Evolutionary conservation across 2,329 filamentous ascomycete species (phyloP), one percentile per base, ranked within the genome.

Genomic region (Claviceps africana): DNA sequence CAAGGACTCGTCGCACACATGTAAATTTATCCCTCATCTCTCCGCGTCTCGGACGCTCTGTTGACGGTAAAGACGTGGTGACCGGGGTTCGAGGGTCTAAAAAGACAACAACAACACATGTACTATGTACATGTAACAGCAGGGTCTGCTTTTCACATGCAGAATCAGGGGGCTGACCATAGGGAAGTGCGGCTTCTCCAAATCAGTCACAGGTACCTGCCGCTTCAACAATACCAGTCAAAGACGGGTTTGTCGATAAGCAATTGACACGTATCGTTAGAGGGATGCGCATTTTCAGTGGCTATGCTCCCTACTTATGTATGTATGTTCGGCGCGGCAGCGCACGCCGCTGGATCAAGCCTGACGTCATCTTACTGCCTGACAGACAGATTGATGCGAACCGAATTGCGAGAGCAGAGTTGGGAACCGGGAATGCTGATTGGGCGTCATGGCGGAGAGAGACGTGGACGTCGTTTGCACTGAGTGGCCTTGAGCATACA

Each of bases 301-400:
- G 44, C 28, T 17, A 51, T 44, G 37, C 9, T 13, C 8, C 31
- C 35, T 50, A 48, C 47, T 48, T 50, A 53, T 51, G 43, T 50
- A 53, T 51, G 43, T 53, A 50, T n/a, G 22, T 25, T 43, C 42
- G 19, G 22, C 42, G 47, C 51, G 46, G 46, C 46, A 39, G 21
- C 33, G 40, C 25, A 21, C 33, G 15, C 19, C 33, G 11, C 7
- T n/a, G 9, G 21, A 33, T 37, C 28, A 48, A 48, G 33, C 33
- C 21, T 43, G 42, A 42, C 51, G 28, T 51, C 15, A 44, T 31
- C 37, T 47, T n/a, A 19, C 33, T 28, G 33, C 50, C 50, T n/a
- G 33, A 44, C 50, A 17, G 17, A 25, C 35, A n/a, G n/a, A n/a
- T n/a, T 40, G 47, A 40, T 31, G 9, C 7, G 21, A 48, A 19